A percentile compares a stretch with the other conserved stretches of the same genome.
phyloP scores from a whole-genome alignment of 2,329 filamentous ascomycete species.

The Fusarium paranaense region DNA sequence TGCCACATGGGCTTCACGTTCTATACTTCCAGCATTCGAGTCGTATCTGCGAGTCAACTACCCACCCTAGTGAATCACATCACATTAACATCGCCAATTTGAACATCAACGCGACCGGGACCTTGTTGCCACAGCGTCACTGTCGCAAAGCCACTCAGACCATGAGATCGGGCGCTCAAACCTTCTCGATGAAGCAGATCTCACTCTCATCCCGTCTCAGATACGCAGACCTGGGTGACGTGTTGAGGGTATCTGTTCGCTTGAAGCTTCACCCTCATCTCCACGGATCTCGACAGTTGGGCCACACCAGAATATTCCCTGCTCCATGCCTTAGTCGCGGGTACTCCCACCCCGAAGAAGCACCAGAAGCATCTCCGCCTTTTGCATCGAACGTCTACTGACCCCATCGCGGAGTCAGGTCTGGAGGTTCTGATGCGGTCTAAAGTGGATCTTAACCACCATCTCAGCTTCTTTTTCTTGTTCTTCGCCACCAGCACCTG shows the following conservation, averaged over 20 bases:
- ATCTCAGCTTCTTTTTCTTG: conserved; percentile 14
- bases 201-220: not conserved
- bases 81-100: not conserved
- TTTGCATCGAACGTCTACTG: conserved; percentile 17
- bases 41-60: conserved; percentile 4
- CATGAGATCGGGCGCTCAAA: not conserved
- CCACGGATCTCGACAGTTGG: conserved; percentile 7
- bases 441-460: conserved; percentile 28
- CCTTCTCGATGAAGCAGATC: not conserved
- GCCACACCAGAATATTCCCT: conserved; percentile 14
- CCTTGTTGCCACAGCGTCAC: conserved; percentile 2
- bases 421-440: conserved; percentile 20
- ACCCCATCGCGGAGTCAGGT: conserved; percentile 12
- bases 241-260: conserved; percentile 1
- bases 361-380: conserved; percentile 27
- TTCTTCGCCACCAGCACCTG: conserved; percentile 23
- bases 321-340: conserved; percentile 18
- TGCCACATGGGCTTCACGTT: not conserved
- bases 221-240: not conserved
- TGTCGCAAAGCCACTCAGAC: conserved; percentile 5
- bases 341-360: conserved; percentile 22
- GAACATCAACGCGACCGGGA: not conserved
- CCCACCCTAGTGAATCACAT: not conserved
- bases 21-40: not conserved
- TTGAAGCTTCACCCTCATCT: not conserved